Base-by-base conservation (phyloP, 176 grass and related monocot genomes). In the Carex kokanica region DNA sequence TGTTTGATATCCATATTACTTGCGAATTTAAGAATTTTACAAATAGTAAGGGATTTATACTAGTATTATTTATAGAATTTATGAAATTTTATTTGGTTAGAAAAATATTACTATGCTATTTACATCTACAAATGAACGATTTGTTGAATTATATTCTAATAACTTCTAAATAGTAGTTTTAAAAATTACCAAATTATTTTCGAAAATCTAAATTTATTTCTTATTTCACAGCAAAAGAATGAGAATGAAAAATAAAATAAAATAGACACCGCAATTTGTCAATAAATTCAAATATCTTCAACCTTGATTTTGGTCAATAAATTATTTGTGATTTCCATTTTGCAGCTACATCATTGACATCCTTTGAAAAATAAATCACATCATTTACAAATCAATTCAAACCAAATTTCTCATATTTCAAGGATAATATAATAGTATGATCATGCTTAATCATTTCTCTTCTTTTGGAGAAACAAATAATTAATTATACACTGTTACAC, bases 391-490 rank as follows among this genome's bases (percentile, higher is more conserved):
- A 51, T 63, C 41, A 82, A 64, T 43, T 82, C 41, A 82, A 64
- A 32, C 27, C 34, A n/a, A 64, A 66, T 67, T 38, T 64, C 20
- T 67, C 80, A 67, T 24, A 24, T 65, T 53, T 64, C 80, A 82
- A 82, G 45, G 80, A 66, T 53, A 82, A 9, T 24, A 67, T 82
- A 82, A 82, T 67, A 67, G 43, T 67, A 82, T 82, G 80, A 82
- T 82, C 59, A 82, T 82, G 60, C 80, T 66, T 82, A 64, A 45
- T 82, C 21, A 82, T 53, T 29, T 82, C 60, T 82, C 80, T 67
- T 67, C 38, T 67, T 82, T 82, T 62, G 57, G 62, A 59, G 58
- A 38, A 81, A 17, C 78, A 81, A 62, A 81, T 81, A 16, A 81
- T 81, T 62, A 61, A 60, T 62, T 56, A 62, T 81, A 23, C 58